Evolutionary conservation across 441 rosid species (phyloP), one percentile per base, ranked within the genome.

Genomic region (Aleurites moluccanus): DNA sequence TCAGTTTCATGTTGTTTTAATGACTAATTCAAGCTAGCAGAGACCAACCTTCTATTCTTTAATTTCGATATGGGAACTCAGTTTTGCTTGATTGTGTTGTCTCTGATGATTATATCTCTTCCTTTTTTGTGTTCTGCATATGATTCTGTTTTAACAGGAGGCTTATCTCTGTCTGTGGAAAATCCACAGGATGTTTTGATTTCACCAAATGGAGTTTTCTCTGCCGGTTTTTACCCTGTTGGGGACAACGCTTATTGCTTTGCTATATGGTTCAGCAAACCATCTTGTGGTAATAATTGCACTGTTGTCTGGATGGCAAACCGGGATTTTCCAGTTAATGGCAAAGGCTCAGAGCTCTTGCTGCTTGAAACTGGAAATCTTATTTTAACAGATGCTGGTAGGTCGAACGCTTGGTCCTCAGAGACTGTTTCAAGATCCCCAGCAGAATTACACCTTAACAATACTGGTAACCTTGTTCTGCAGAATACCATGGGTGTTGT

Each of bases 251-350:
- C 83, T 53, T 76, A 67, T 35, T 52, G 68, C 21, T 80, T 80
- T 52, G 49, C 67, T 9, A 64, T 76, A 44, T 76, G 80, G 83
- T 80, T 72, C 55, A 67, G 23, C 67, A 67, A 68, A 60, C 81
- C 81, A 40, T 53, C 75, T 21, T 78, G 81, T 49, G 7, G 1
- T 7, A 18, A 30, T 14, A 56, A 76, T 18, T 68, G 68, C 59
- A 67, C 77, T 16, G 33, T 72, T 0, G 64, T 73, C 56, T 76
- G 83, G 83, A 75, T 72, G 74, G 83, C 77, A 23, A 80, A 80
- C 56, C 77, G 83, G 1, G 74, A 80, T 49, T 20, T 40, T 1
- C 79, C 71, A 0, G 77, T 80, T 25, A 80, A 75, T 28, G 82
- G 77, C 35, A 80, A 53, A 68, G 6, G 67, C 30, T 80, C 80